Evolutionary conservation across 106 monocot genomes (phyloP).

Genomic region (Dioscorea dumetorum): DNA sequence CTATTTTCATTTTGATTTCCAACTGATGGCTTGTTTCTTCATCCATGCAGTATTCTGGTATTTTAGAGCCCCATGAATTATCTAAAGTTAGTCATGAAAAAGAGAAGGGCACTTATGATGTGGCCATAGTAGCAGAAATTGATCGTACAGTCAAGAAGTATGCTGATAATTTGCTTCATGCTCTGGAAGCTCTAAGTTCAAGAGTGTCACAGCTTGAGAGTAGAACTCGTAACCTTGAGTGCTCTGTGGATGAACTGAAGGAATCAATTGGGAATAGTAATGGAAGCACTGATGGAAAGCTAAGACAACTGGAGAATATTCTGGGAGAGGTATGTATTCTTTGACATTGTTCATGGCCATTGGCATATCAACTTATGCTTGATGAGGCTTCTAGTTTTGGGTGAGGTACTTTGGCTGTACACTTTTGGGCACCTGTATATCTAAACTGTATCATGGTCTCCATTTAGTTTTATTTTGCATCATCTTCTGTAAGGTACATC

Average conservation of each 20-base stretch:
- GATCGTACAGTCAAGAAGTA: conserved; percentile 55
- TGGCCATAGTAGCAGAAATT: conserved; percentile 33
- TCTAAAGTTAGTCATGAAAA: conserved; percentile 36
- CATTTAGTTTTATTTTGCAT: too few species aligned
- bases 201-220: conserved; percentile 58
- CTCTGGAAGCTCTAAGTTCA: conserved; percentile 59
- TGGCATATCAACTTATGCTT: too few species aligned
- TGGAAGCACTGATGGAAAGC: conserved; percentile 52
- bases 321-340: conserved; percentile 44
- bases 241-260: conserved; percentile 47
- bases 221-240: conserved; percentile 46
- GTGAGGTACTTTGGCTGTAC: too few species aligned
- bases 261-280: conserved; percentile 26
- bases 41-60: conserved; percentile 33
- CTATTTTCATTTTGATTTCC: not conserved
- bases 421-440: too few species aligned
- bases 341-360: not conserved
- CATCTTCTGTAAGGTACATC: too few species aligned
- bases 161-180: conserved; percentile 49
- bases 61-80: conserved; percentile 45
- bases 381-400: too few species aligned
- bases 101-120: conserved; percentile 34
- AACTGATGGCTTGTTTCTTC: not conserved
- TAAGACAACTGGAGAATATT: conserved; percentile 65
- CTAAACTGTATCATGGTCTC: too few species aligned